These are phyloP conservation scores for Triticum aestivum DNA, from an alignment of 176 grass and related monocot species.

Conservation along the genomic window DNA sequence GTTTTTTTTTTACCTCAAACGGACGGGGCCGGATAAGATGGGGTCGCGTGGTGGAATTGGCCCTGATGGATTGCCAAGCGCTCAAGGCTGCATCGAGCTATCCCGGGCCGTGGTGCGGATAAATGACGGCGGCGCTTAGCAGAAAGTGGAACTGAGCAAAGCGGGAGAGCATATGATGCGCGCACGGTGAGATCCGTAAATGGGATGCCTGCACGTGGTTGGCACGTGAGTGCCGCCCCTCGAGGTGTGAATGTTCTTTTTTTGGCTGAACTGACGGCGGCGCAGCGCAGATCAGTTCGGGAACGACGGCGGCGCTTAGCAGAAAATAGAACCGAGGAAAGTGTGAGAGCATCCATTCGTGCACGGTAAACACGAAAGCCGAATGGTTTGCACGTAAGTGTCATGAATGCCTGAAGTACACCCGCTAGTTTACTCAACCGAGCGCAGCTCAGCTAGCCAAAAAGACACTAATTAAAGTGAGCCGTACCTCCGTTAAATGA, in stretches of 20 bases:
- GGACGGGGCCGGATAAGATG: no score
- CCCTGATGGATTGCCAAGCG: neutral
- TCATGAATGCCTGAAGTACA: neutral
- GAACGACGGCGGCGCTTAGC: neutral
- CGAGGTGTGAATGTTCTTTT: neutral
- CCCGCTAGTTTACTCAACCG: no score
- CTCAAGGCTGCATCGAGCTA: neutral
- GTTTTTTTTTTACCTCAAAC: no score
- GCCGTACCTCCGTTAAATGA: no score
- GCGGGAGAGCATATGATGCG: neutral
- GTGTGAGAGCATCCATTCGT: neutral
- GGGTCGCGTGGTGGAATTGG: no score
- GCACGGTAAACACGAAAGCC: neutral
- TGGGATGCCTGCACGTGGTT: neutral
- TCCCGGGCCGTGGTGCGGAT: neutral
- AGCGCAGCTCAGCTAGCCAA: no score
- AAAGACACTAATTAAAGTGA: no score
- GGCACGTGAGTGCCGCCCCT: conserved; percentile 7
- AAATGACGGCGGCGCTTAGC: neutral
- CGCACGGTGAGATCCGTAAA: neutral
- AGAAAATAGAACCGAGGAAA: neutral
- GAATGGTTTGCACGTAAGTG: neutral
- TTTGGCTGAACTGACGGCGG: no score
- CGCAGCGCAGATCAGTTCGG: no score
- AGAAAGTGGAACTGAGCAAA: neutral